These are phyloP conservation scores for Leccinum longicurvipes DNA, from an alignment of 768 basidiomycete genomes.

Conservation along the genomic window DNA sequence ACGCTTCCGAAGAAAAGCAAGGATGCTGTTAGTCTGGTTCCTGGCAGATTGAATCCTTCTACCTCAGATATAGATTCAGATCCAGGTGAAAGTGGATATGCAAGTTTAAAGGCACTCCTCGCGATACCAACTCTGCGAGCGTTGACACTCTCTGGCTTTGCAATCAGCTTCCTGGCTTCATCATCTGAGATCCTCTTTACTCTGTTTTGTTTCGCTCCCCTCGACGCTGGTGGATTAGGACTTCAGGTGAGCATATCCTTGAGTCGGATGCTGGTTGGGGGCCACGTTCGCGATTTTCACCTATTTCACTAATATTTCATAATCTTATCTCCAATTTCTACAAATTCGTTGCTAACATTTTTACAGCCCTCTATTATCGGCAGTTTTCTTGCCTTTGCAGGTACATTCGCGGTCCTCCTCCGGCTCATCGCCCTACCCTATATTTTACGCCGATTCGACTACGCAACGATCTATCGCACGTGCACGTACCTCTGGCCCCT, in stretches of 20 bases:
- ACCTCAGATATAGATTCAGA: not conserved
- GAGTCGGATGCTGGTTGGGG: not conserved
- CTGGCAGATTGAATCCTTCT: not conserved
- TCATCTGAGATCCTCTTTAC: not conserved
- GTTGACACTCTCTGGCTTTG: not conserved
- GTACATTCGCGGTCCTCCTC: constrained; percentile 42
- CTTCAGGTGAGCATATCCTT: constrained; percentile 40
- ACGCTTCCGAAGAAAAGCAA: not conserved
- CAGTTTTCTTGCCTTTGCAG: constrained; percentile 49
- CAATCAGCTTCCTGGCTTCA: not conserved
- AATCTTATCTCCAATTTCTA: not conserved
- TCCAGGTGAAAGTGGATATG: not conserved
- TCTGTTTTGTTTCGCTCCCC: not conserved
- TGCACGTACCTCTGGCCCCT: constrained; percentile 9
- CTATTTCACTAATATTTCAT: not conserved
- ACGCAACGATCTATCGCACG: not conserved
- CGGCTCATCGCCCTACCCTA: constrained; percentile 49
- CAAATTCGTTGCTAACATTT: constrained; percentile 13
- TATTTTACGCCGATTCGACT: constrained; percentile 9
- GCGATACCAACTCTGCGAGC: not conserved
- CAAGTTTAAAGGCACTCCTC: not conserved
- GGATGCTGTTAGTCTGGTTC: not conserved
- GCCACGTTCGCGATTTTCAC: not conserved
- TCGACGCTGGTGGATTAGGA: constrained; percentile 26
- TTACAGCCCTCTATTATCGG: constrained; percentile 52